Evolutionary conservation across 805 yeast genomes (phyloP).

Genomic region (Lipomyces kockii): DNA sequence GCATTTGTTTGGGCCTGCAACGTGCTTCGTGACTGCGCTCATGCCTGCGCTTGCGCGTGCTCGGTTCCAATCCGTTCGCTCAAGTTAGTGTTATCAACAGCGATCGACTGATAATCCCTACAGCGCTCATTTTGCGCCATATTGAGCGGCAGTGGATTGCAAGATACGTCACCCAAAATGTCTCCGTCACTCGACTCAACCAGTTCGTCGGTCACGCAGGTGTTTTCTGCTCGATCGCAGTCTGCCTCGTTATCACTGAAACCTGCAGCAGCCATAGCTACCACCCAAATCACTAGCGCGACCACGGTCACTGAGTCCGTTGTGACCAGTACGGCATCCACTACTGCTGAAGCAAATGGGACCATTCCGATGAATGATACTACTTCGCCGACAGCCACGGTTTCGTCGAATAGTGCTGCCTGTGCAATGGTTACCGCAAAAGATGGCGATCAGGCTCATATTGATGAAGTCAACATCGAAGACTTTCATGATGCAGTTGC

Average conservation of each 20-base stretch:
- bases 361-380: background rate
- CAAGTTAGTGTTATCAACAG: background rate
- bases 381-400: background rate
- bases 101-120: background rate
- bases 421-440: constrained; percentile 3
- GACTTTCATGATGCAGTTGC: constrained; percentile 11
- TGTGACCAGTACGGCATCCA: background rate
- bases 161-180: background rate
- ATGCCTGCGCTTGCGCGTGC: background rate
- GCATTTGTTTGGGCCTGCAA: background rate
- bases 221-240: background rate
- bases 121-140: background rate
- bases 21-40: background rate
- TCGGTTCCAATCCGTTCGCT: background rate
- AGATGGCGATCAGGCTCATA: background rate
- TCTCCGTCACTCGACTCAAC: constrained; percentile 5
- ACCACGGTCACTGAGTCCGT: constrained; percentile 4
- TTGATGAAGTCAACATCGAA: constrained; percentile 2
- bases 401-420: background rate
- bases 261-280: constrained; percentile 3
- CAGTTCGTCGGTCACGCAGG: background rate
- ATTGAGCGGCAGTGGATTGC: background rate
- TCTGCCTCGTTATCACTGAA: constrained; percentile 3
- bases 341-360: background rate
- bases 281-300: background rate